Evolutionary conservation across 495 filamentous ascomycete species (phyloP), one percentile per base, ranked within the genome.

Genomic region (Acidomyces sp.): DNA sequence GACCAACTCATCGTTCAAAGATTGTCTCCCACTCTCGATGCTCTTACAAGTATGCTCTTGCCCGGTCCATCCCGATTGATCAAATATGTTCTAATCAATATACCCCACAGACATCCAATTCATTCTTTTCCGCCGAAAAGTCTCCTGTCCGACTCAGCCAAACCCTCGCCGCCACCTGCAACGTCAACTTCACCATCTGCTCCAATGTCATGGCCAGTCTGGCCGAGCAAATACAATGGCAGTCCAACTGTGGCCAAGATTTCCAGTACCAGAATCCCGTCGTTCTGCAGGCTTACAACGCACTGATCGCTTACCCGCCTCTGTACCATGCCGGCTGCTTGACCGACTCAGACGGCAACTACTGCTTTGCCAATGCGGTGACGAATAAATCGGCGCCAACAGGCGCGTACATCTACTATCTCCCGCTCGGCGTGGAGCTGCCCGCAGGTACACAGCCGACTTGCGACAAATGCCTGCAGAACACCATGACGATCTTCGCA

Each of bases 291-390:
- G 80, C 85, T 12, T 88, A 87, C 54, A 61, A 68, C 35, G 78
- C 78, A 25, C 65, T 93, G 44, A 58, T 78, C 33, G 68, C 78
- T 27, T 93, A 90, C 55, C 64, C 76, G 23, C 70, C 79, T 15
- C 56, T 93, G 22, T 93, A 85, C 59, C 66, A 66, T n/a, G 82
- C 83, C 0, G 75, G 74, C 4, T 97, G 90, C 56, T 63, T 87
- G 32, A 62, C 59, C 23, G 75, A 82, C 49, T 58, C 63, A 2
- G 48, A 62, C 24, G 67, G 67, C 6, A 55, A 57, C 22, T 83
- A 81, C 53, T 84, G 79, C 61, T 95, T 85, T 55, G 83, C 84
- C 42, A 80, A 85, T 51, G 85, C 86, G 18, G 73, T 85, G 43
- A 85, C 78, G 7, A 93, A 93, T 56, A 51, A 53, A 13, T 67